These are phyloP conservation scores for Neofusicoccum laricinum DNA, from an alignment of 2,329 filamentous ascomycete genomes.

Conservation along the genomic window DNA sequence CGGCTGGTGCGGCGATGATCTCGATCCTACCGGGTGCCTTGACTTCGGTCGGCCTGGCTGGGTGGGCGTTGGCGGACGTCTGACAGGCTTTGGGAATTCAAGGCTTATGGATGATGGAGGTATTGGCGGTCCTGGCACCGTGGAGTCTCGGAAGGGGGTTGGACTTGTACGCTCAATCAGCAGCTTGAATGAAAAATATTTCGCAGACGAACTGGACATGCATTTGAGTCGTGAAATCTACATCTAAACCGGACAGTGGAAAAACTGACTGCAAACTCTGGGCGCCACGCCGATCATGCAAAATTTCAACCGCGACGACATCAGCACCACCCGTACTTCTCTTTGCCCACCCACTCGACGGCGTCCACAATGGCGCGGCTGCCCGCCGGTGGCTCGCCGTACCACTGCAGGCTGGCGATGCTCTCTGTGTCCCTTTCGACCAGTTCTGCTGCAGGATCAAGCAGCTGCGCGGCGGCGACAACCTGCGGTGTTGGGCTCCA, in stretches of 20 bases:
- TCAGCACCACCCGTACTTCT: conserved; percentile 78
- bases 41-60: conserved; percentile 73
- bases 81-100: conserved; percentile 63
- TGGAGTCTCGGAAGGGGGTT: neutral
- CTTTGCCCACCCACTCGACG: conserved; percentile 70
- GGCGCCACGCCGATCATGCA: neutral
- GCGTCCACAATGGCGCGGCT: conserved; percentile 45
- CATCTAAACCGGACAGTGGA: neutral
- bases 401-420: conserved; percentile 71
- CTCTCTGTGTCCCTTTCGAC: conserved; percentile 61
- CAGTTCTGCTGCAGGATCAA: conserved; percentile 51
- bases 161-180: neutral
- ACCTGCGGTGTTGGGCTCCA: conserved; percentile 72
- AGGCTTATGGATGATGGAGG: neutral
- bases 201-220: neutral
- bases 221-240: neutral
- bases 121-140: neutral
- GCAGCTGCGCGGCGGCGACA: conserved; percentile 39
- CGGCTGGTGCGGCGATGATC: conserved; percentile 95
- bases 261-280: neutral
- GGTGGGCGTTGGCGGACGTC: conserved; percentile 81
- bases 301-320: neutral
- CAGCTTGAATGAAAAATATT: neutral
- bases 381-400: conserved; percentile 47
- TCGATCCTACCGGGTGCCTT: conserved; percentile 69